Conservation (phyloP, 306 rosid genomes). For the Glycine latifolia region DNA sequence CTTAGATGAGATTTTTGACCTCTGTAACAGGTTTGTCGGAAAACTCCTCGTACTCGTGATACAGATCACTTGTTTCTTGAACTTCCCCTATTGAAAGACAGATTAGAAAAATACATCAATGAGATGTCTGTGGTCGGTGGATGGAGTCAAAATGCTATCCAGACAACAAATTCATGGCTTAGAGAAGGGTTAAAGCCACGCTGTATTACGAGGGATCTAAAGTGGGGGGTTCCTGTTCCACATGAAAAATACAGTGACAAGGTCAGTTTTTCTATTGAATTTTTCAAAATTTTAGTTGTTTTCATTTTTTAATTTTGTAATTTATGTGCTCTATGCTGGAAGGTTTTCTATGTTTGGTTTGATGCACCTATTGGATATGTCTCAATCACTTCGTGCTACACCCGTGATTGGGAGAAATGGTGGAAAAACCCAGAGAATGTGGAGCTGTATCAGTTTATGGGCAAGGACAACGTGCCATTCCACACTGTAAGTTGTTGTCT, state of each 20-base stretch:
- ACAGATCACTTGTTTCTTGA: conserved; percentile 94
- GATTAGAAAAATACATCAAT: conserved; percentile 71
- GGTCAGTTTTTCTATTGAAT: conserved; percentile 57
- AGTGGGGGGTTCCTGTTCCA: conserved; percentile 99
- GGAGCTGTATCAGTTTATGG: conserved; percentile 95
- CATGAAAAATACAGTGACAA: conserved; percentile 86
- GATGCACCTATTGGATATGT: conserved; percentile 98
- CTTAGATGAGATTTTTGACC: conserved; percentile 14
- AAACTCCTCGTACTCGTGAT: conserved; percentile 78
- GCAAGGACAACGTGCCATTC: conserved; percentile 99
- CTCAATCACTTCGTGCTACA: conserved; percentile 91
- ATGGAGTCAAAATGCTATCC: conserved; percentile 98
- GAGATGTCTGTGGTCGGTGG: conserved; percentile 79
- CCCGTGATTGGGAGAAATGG: conserved; percentile 95
- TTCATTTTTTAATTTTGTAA: conserved; percentile 11
- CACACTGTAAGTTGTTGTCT: conserved; percentile 78
- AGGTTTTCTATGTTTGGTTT: conserved; percentile 99
- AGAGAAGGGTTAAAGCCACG: conserved; percentile 84
- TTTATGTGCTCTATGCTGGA: conserved; percentile 25
- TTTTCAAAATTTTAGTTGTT: not conserved
- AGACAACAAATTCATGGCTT: conserved; percentile 89
- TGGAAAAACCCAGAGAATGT: conserved; percentile 97
- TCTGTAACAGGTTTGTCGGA: conserved; percentile 73
- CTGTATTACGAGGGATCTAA: conserved; percentile 93
- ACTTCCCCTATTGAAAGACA: conserved; percentile 80